Evolutionary conservation across 345 rosid species (phyloP), one percentile per base, ranked within the genome.

Genomic region (Linum tenue): DNA sequence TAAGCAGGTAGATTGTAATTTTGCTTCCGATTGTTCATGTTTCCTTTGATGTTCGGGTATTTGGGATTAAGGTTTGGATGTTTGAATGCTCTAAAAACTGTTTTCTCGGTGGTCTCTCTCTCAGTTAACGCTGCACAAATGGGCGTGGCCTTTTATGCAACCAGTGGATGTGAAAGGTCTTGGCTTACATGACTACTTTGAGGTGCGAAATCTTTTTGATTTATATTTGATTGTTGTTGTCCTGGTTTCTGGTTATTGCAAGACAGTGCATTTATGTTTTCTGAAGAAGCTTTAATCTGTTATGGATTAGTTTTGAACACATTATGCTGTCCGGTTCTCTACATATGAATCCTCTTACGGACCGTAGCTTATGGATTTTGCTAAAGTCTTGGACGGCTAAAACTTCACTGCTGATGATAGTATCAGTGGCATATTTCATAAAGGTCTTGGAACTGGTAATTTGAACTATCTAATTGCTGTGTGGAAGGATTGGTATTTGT

Each of bases 131-230:
- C 95, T 83, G 81, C 99, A 88, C 79, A 85, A 73, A 79, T 86
- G 86, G 80, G 97, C 95, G 10, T 79, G 84, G 87, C 99, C 97
- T 1, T 94, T 94, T 74, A 76, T 77, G 92, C 79, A 90, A 67
- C 96, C 99, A 59, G 99, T 94, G 50, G 89, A 92, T 76, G 98
- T 86, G 43, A 80, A 77, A 76, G 85, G 90, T 69, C 96, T 88
- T 79, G 90, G 91, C 65, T 78, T 92, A 71, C 67, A 86, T 76
- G 98, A 90, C 78, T 92, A 92, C 78, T 90, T 73, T 68, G 79
- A 88, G 96, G 77, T 85, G 44, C 65, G 15, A 57, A 55, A 2
- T 31, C 66, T 48, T 5, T n/a, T 37, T 31, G 44, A 3, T 36
- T 69, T 53, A 6, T 22, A 37, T 37, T 42, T 66, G 40, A 55